Evolutionary conservation across 2,329 filamentous ascomycete genomes (phyloP).

Genomic region (Coniochaeta sp.): DNA sequence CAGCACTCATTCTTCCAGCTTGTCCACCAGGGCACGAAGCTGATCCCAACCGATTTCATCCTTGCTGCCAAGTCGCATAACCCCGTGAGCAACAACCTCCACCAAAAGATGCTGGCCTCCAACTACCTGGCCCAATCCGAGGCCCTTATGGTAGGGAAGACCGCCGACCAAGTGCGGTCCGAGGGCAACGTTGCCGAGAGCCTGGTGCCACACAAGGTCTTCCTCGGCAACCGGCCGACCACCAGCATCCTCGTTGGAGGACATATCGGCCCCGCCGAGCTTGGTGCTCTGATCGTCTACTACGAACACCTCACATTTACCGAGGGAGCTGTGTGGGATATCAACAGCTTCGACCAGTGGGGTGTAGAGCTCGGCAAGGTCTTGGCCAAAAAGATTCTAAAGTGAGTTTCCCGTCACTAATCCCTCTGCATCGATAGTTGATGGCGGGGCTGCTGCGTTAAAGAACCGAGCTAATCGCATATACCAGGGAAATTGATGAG

Average conservation of each 20-base stretch:
- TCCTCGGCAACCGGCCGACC: conserved; percentile 94
- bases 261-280: conserved; percentile 86
- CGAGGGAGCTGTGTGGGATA: conserved; percentile 97
- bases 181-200: conserved; percentile 62
- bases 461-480: not conserved
- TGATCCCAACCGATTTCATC: conserved; percentile 98
- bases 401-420: conserved; percentile 13
- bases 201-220: conserved; percentile 96
- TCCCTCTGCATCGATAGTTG: conserved; percentile 21
- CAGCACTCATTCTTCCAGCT: conserved; percentile 99
- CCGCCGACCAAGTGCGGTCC: conserved; percentile 67
- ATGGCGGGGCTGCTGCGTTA: conserved; percentile 9
- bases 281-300: conserved; percentile 94
- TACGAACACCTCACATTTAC: conserved; percentile 99
- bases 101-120: conserved; percentile 92
- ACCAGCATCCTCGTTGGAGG: conserved; percentile 86
- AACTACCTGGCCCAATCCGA: conserved; percentile 90
- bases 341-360: conserved; percentile 99
- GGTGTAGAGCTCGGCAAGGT: conserved; percentile 97
- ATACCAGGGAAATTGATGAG: conserved; percentile 64
- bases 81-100: conserved; percentile 82
- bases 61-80: conserved; percentile 95
- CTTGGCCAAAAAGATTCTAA: conserved; percentile 83
- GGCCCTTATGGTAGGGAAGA: conserved; percentile 87
- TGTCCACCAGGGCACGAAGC: conserved; percentile 96